Evolutionary conservation across 331 rosid genomes (phyloP).

Genomic region (Ulmus americana): DNA sequence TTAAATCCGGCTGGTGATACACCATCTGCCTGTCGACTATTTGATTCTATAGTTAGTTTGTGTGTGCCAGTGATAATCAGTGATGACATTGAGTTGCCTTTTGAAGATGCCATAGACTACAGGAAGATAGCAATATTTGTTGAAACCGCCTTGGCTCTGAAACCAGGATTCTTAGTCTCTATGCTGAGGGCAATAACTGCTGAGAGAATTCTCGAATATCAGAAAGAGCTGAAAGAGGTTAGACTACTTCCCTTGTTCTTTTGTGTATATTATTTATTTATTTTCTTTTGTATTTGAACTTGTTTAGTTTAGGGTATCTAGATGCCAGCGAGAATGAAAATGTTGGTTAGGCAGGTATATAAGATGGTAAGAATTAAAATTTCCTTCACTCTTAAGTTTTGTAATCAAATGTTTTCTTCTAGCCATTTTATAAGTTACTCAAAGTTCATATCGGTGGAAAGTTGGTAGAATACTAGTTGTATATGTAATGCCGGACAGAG

Average conservation of each 20-base stretch:
- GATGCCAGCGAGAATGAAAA: no score
- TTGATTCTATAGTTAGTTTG: slow-evolving; percentile 88
- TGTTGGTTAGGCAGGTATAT: no score
- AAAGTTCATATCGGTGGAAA: no score
- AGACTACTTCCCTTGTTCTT: slow-evolving; percentile 17
- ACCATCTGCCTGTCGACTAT: slow-evolving; percentile 91
- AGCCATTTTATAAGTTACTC: no score
- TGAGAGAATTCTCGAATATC: slow-evolving; percentile 63
- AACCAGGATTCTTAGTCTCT: slow-evolving; percentile 61
- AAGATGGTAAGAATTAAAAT: no score
- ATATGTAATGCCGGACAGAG: no score
- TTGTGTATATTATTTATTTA: not conserved
- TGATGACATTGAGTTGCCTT: slow-evolving; percentile 78
- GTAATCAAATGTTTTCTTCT: no score
- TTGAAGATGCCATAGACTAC: slow-evolving; percentile 85
- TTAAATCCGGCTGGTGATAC: slow-evolving; percentile 98
- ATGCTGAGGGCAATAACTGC: slow-evolving; percentile 46
- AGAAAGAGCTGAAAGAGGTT: slow-evolving; percentile 74
- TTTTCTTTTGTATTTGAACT: not conserved
- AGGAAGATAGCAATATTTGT: slow-evolving; percentile 73
- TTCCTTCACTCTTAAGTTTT: no score
- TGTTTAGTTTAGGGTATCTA: no score
- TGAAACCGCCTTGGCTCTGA: slow-evolving; percentile 53
- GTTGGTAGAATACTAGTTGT: no score
- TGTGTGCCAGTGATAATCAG: slow-evolving; percentile 89